A percentile compares a stretch with the other conserved stretches of the same genome.
Evolutionary conservation across 139 green algal species (phyloP).

Genomic region (Chlamydomonas sp.): DNA sequence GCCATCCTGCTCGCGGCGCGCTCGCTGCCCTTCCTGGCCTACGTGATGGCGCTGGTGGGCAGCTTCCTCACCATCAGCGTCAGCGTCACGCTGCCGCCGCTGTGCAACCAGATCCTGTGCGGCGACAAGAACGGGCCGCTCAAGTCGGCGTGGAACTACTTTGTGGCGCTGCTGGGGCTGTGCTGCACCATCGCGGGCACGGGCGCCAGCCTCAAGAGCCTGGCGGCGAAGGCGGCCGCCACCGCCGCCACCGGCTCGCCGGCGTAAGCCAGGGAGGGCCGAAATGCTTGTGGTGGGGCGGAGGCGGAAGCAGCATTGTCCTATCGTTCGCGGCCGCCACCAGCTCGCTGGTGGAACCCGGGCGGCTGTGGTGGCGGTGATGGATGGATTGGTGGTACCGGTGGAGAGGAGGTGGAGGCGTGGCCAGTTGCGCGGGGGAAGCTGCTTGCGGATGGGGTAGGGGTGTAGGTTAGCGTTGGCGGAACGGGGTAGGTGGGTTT

Average conservation of each 20-base stretch:
- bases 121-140: constrained; percentile 7
- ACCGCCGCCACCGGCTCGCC: not conserved
- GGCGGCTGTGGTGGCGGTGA: too few species aligned
- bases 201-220: constrained; percentile 33
- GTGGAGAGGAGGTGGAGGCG: too few species aligned
- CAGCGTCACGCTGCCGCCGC: constrained; percentile 62
- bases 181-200: constrained; percentile 55
- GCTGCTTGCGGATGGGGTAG: too few species aligned
- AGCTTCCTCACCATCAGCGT: constrained; percentile 65
- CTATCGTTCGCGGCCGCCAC: too few species aligned
- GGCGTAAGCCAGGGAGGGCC: not conserved
- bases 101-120: constrained; percentile 58
- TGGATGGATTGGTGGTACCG: too few species aligned
- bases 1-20: constrained; percentile 52
- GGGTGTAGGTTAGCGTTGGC: too few species aligned
- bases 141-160: constrained; percentile 47
- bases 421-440: too few species aligned
- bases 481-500: too few species aligned
- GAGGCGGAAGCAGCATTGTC: too few species aligned
- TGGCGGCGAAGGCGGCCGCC: constrained; percentile 48
- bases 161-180: constrained; percentile 45
- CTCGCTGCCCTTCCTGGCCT: constrained; percentile 64
- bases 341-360: too few species aligned
- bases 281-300: not conserved
- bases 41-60: constrained; percentile 67